Conservation (phyloP, 2,329 filamentous ascomycete species). For the Colletotrichum sp. region DNA sequence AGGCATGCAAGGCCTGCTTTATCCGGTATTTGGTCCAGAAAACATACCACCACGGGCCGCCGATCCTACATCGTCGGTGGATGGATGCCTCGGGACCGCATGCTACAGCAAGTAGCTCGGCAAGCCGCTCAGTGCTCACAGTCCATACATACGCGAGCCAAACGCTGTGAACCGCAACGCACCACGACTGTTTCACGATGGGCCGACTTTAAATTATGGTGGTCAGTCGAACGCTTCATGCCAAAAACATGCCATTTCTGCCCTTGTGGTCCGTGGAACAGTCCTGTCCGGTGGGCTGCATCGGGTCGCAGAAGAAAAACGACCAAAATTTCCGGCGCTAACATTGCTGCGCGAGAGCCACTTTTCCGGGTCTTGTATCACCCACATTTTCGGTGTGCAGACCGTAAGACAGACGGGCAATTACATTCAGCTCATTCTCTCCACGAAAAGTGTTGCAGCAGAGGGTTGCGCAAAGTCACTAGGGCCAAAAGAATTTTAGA, state of each 20-base stretch:
- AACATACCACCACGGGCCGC: not conserved
- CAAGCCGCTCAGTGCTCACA: not conserved
- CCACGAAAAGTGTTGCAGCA: not conserved
- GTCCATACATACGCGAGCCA: not conserved
- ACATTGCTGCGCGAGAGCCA: not conserved
- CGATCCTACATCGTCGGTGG: not conserved
- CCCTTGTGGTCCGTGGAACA: not conserved
- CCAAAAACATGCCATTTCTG: not conserved
- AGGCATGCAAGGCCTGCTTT: not conserved
- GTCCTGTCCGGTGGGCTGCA: not conserved
- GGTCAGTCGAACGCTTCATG: not conserved
- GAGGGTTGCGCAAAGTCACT: accelerated
- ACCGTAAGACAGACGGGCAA: not conserved
- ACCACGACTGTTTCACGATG: not conserved
- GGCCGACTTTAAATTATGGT: not conserved
- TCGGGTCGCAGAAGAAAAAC: not conserved
- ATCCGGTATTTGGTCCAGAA: not conserved
- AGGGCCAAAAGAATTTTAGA: accelerated
- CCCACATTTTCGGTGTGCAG: not conserved
- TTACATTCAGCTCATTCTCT: accelerated
- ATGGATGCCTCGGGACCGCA: not conserved
- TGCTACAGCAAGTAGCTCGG: not conserved
- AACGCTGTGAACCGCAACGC: not conserved
- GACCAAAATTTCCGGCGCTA: not conserved
- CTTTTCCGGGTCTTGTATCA: not conserved